Evolutionary conservation across 176 grass and related monocot species (phyloP), one percentile per base, ranked within the genome.

Genomic region (Zea luxurians): DNA sequence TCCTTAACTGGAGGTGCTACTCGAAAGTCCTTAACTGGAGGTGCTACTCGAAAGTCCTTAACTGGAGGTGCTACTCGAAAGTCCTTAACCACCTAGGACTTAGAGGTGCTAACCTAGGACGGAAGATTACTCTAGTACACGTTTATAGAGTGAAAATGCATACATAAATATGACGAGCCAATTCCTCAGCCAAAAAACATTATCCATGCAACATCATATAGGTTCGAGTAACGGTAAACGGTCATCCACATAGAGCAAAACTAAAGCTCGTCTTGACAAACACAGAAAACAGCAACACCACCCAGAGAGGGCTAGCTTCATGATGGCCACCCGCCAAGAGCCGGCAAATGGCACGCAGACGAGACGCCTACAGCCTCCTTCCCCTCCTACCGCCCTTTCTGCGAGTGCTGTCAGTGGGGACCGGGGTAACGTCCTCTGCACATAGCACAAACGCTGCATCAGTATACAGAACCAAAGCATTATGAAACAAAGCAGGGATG

Each of bases 231-330:
- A 71, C 15, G 34, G 67, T 2, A 71, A 86, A 86, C 57, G 78
- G 75, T 76, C 72, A 54, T 71, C 58, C 71, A 77, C 66, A 75
- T 38, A 77, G 57, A 81, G 72, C 65, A 86, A 82, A 71, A 86
- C 64, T 82, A 86, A 77, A 86, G 54, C 73, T 77, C 66, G 46
- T 76, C 40, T 38, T 64, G 64, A 77, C n/a, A 48, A 64, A 3
- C 20, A 71, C 70, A 81, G 46, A 27, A 70, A 27, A 70, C 47
- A 16, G 57, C 38, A 71, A 8, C 54, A 40, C 55, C 10, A 76
- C 27, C 37, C 64, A 71, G 1, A 48, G 69, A 70, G 55, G 64
- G 75, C 52, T 18, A 70, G 11, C 67, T 57, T 54, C 78, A 64
- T 64, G 37, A 77, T 70, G 20, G 84, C 66, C 38, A 65, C 27